Evolutionary conservation across 108 stramenopile species (phyloP).

Genomic region (Nitzschia palea): DNA sequence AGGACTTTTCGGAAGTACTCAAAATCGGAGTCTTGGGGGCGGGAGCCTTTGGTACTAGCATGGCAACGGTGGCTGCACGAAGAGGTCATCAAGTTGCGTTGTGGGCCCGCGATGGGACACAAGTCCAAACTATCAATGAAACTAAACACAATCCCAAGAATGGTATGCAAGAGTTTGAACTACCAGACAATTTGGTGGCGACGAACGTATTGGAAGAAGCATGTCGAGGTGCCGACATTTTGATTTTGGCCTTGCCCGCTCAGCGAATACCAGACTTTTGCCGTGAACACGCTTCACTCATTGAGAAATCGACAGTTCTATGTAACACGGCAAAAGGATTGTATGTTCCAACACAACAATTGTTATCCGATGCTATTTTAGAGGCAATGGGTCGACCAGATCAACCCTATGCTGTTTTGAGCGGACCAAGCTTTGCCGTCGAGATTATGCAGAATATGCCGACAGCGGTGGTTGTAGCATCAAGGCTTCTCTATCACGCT

Average conservation of each 20-base stretch:
- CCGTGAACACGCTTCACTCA: slow-evolving; percentile 46
- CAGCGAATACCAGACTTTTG: slow-evolving; percentile 69
- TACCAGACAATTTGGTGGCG: slow-evolving; percentile 1
- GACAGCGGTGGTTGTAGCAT: slow-evolving; percentile 81
- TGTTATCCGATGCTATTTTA: slow-evolving; percentile 65
- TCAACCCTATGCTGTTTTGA: slow-evolving; percentile 78
- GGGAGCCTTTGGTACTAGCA: slow-evolving; percentile 76
- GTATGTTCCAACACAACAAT: slow-evolving; percentile 59
- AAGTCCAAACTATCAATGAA: slow-evolving; percentile 44
- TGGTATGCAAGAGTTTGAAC: slow-evolving; percentile 28
- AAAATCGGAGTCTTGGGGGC: slow-evolving; percentile 54
- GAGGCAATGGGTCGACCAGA: slow-evolving; percentile 59
- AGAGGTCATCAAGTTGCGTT: slow-evolving; percentile 66
- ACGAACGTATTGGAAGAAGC: slow-evolving; percentile 1
- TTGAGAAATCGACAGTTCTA: slow-evolving; percentile 56
- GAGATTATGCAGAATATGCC: slow-evolving; percentile 83
- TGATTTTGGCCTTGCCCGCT: slow-evolving; percentile 80
- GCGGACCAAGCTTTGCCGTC: slow-evolving; percentile 84
- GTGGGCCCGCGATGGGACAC: slow-evolving; percentile 56
- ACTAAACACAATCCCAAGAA: slow-evolving; percentile 71
- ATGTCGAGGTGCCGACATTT: slow-evolving; percentile 41
- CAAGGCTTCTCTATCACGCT: slow-evolving; percentile 53
- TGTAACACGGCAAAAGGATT: slow-evolving; percentile 84
- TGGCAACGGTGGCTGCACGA: slow-evolving; percentile 71
- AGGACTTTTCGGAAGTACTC: slow-evolving; percentile 14